Conservation (phyloP, 192 early-diverging fungal genomes). For the Backusella westeae region DNA sequence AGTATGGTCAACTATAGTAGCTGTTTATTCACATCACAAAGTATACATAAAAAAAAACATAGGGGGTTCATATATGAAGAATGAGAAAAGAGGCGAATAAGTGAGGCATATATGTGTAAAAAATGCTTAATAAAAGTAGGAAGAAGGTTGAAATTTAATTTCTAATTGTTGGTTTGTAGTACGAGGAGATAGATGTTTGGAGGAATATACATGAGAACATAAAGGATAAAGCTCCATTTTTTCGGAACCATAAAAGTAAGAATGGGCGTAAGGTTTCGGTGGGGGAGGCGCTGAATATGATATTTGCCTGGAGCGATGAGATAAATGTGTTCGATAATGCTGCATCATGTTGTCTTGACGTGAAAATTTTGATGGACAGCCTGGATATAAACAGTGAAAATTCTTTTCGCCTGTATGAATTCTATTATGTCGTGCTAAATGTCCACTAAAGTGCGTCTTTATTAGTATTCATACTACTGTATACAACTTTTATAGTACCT, state of each 20-base stretch:
- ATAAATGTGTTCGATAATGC: constrained; percentile 78
- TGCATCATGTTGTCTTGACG: constrained; percentile 89
- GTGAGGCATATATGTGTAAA: neutral
- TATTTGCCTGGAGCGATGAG: constrained; percentile 53
- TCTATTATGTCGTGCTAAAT: constrained; percentile 77
- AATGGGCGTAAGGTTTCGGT: neutral
- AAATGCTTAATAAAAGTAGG: neutral
- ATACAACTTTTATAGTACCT: constrained; percentile 39
- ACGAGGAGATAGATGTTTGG: neutral
- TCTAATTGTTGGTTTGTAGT: neutral
- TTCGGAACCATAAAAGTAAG: neutral
- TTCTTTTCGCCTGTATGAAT: constrained; percentile 83
- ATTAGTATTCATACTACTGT: constrained; percentile 1
- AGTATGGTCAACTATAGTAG: neutral
- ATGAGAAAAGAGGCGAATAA: neutral
- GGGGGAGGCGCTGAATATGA: neutral
- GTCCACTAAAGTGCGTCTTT: constrained; percentile 52
- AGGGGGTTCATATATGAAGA: neutral
- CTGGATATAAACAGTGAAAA: constrained; percentile 63
- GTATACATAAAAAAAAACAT: neutral
- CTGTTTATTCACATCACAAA: neutral
- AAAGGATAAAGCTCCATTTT: neutral
- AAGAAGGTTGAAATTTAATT: neutral
- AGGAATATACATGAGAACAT: neutral
- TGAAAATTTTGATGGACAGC: constrained; percentile 72